Conservation (phyloP, 2,329 filamentous ascomycete genomes). For the Exophiala xenobiotica region DNA sequence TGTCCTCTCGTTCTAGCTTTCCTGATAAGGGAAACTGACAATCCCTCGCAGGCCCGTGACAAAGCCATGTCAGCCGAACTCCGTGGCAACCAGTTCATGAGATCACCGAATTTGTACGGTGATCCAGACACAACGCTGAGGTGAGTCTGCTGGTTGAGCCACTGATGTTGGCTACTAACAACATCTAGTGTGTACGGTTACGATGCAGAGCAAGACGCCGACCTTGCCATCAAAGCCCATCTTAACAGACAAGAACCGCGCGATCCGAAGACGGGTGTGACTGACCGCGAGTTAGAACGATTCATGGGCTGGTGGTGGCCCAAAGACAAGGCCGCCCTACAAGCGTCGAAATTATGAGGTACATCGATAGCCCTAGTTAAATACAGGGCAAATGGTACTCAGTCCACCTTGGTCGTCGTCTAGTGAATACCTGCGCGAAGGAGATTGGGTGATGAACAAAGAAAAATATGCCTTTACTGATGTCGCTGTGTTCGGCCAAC, state of each 20-base stretch:
- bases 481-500: conserved; percentile 10
- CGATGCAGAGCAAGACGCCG: conserved; percentile 24
- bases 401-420: no score
- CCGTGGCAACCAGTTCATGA: conserved; percentile 30
- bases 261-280: conserved; percentile 36
- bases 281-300: conserved; percentile 32
- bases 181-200: conserved; percentile 18
- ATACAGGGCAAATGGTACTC: no score
- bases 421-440: neutral
- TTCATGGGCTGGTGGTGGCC: conserved; percentile 40
- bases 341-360: conserved; percentile 14
- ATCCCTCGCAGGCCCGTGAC: conserved; percentile 16
- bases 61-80: conserved; percentile 12
- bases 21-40: no score
- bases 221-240: conserved; percentile 19
- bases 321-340: conserved; percentile 11
- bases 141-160: conserved; percentile 2
- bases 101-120: conserved; percentile 38
- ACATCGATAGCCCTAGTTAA: no score
- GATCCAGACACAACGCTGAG: conserved; percentile 13
- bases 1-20: no score
- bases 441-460: conserved; percentile 28
- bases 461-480: conserved; percentile 28
- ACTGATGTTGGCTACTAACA: conserved; percentile 1
- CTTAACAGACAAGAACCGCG: conserved; percentile 23